Evolutionary conservation across 2,329 filamentous ascomycete species (phyloP), one percentile per base, ranked within the genome.

Genomic region (Ceratocystiopsis sp.): DNA sequence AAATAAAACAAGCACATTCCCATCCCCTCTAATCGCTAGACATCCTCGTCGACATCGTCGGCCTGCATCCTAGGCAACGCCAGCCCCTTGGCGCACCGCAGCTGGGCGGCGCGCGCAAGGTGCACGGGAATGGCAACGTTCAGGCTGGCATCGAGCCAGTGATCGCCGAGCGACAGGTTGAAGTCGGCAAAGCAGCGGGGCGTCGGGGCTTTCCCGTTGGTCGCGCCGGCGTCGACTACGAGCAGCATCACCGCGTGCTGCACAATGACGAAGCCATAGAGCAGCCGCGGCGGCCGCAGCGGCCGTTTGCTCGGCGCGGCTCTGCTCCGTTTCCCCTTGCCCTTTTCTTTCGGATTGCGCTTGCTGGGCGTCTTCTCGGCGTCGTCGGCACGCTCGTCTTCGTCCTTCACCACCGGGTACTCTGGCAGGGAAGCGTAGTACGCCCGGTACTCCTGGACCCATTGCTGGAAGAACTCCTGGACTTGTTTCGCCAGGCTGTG

Each of bases 261-360:
- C 58, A 61, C 36, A 59, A 75, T 51, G 59, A 71, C 51, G 61
- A 74, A 59, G 8, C 52, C 54, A 44, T 55, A 61, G n/a, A 61
- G 50, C 11, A 58, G 51, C 7, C 58, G 55, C 0, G 57, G 55
- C 17, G 48, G 44, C 14, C 45, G 45, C 7, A 50, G 38, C 3
- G 44, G 47, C 2, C 43, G 45, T 33, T 6, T 14, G 5, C n/a
- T 8, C 3, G 11, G 17, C 13, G 3, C 6, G 25, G 25, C 5
- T 29, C 7, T 8, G 25, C 25, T 29, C 25, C 10, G 6, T 29
- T 29, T 29, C 25, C 25, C 25, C 10, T 29, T 29, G 2, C 25
- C 25, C 10, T 29, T 29, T 8, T 8, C 25, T 29, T 29, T 29
- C 25, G 10, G 6, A 11, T 8, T 9, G 25, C 25, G 25, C 9